Conservation (phyloP, 1,284 basidiomycete species). For the Mrakiaceae sp. region DNA sequence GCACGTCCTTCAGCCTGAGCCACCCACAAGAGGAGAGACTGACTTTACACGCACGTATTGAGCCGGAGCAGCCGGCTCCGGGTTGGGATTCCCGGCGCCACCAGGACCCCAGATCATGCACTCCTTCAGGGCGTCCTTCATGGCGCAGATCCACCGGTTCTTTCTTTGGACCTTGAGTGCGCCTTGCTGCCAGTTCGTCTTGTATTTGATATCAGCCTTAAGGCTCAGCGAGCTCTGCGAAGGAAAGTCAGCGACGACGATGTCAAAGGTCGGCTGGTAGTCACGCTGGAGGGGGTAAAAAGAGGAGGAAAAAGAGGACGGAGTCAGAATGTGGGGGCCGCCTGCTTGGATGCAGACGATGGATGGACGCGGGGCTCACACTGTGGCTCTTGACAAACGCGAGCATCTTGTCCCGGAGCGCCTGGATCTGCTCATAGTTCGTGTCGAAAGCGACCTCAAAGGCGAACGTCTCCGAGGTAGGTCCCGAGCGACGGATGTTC, state of each 20-base stretch:
- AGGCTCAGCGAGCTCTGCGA: conserved; percentile 69
- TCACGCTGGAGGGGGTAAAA: conserved; percentile 39
- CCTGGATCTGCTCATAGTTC: conserved; percentile 70
- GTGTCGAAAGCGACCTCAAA: conserved; percentile 75
- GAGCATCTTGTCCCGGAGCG: conserved; percentile 67
- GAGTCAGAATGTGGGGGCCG: too few relatives aligned
- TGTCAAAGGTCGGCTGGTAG: conserved; percentile 62
- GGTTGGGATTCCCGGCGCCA: conserved; percentile 50
- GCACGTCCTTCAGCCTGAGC: neutral
- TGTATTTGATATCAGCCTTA: conserved; percentile 77
- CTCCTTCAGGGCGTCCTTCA: conserved; percentile 61
- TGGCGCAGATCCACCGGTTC: conserved; percentile 83
- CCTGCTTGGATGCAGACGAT: too few relatives aligned
- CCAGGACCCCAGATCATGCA: conserved; percentile 62
- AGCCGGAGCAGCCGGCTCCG: conserved; percentile 40
- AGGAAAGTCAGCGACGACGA: conserved; percentile 53
- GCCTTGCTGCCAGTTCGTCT: conserved; percentile 76
- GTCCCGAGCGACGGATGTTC: conserved; percentile 38
- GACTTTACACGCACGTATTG: conserved; percentile 43
- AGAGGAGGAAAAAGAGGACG: too few relatives aligned
- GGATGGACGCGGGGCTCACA: neutral
- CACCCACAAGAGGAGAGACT: too few relatives aligned
- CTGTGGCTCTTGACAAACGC: conserved; percentile 58
- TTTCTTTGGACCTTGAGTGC: conserved; percentile 62
- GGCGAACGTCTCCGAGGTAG: conserved; percentile 44